A percentile compares a stretch with the other conserved stretches of the same genome.
phyloP scores from a whole-genome alignment of 805 yeast species.

The Yarrowia alimentaria region DNA sequence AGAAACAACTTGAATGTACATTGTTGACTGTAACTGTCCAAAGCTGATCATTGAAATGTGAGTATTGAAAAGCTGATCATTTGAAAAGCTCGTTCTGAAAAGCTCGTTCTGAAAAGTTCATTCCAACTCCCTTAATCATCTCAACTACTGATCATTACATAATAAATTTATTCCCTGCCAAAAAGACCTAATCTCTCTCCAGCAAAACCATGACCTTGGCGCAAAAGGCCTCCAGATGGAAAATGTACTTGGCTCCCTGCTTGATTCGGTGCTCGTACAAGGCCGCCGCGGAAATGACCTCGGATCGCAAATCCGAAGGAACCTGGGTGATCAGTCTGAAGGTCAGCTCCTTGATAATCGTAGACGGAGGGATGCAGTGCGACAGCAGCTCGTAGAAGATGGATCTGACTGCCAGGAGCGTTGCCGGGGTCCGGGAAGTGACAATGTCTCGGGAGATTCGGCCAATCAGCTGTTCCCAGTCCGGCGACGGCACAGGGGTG shows the following conservation, averaged over 20 bases:
- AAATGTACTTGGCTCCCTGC: conserved; percentile 83
- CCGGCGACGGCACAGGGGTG: conserved; percentile 65
- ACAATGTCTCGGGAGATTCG: conserved; percentile 60
- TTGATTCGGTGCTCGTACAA: conserved; percentile 80
- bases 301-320: conserved; percentile 34
- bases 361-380: conserved; percentile 88
- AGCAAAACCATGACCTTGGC: conserved; percentile 81
- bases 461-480: conserved; percentile 83
- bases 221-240: conserved; percentile 91
- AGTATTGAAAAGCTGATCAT: too few species aligned
- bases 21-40: too few species aligned
- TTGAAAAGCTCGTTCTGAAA: too few species aligned
- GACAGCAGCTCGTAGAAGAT: conserved; percentile 78
- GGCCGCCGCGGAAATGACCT: conserved; percentile 57
- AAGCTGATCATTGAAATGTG: too few species aligned
- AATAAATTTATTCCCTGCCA: too few species aligned
- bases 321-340: conserved; percentile 39
- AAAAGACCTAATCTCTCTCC: too few species aligned
- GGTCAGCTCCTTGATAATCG: conserved; percentile 64
- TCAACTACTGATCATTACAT: too few species aligned
- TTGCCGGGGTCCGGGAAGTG: conserved; percentile 58
- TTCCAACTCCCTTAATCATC: too few species aligned
- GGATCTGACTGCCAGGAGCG: conserved; percentile 53
- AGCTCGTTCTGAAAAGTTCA: too few species aligned
- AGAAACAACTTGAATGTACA: too few species aligned